Evolutionary conservation across 768 basidiomycete species (phyloP), one percentile per base, ranked within the genome.

Genomic region (Kondoa malvinella): DNA sequence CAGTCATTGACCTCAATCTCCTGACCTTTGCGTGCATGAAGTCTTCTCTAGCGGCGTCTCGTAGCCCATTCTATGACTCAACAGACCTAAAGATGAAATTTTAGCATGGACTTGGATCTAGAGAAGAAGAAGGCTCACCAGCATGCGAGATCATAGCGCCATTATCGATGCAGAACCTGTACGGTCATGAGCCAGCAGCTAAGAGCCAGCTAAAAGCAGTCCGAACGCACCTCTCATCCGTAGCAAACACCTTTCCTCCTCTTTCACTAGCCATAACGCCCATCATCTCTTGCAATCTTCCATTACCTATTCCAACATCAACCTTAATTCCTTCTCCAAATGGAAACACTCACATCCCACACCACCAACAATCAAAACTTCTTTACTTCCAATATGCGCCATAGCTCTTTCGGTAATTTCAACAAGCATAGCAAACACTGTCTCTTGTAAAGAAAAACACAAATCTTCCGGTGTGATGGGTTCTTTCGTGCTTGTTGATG

Each of bases 71-170:
- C 95, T 83, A 76, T 84, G 91, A 70, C 86, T 85, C 40, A 99
- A 81, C 31, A 99, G 81, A 3, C 95, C 40, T 50, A 50, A 50
- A 8, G 8, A 50, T 21, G 8, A 21, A 50, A 21, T 50, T 21
- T 50, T 50, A 8, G 40, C 21, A 50, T 8, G 12, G 40, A 8
- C 40, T 50, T n/a, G n/a, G 40, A 50, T 50, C 21, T 8, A 50
- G 21, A 8, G 40, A 50, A 50, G 40, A 50, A 50, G 12, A 50
- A n/a, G n/a, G n/a, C n/a, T n/a, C 21, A 50, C 40, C 95, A 3
- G 95, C 95, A 75, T 99, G 95, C 1, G 95, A 94, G 66, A 99
- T 97, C 95, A 99, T 99, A 72, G 97, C 94, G 0, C 95, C 95
- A 72, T 99, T 99, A 77, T 99, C 95, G 69, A 99, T 97, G 78